A percentile compares a stretch with the other conserved stretches of the same genome.
Conservation (phyloP, 805 yeast species). For the Zygoascus bituminiphila region DNA sequence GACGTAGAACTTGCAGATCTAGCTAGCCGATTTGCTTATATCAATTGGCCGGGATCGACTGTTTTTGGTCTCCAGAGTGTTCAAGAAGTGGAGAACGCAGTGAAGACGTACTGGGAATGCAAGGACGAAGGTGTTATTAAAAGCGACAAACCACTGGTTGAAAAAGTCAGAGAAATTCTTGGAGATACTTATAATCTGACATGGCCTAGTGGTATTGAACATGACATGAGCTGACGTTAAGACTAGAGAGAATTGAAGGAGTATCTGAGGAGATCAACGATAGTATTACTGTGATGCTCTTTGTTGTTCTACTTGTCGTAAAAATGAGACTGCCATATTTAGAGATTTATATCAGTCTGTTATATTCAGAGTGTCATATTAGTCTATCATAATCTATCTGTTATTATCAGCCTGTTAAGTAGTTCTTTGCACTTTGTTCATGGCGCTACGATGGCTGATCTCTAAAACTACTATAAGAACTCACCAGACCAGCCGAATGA, state of each 20-base stretch:
- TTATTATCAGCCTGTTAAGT: too few species aligned
- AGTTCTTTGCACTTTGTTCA: too few species aligned
- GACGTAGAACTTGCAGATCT: slow-evolving; percentile 69
- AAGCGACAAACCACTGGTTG: slow-evolving; percentile 38
- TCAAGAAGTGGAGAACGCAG: slow-evolving; percentile 56
- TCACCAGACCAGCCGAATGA: too few species aligned
- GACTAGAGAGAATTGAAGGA: too few species aligned
- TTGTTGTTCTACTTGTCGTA: not conserved
- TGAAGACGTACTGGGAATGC: slow-evolving; percentile 47
- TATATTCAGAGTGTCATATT: too few species aligned
- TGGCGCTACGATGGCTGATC: too few species aligned
- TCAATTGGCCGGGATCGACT: slow-evolving; percentile 56
- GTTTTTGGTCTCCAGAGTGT: slow-evolving; percentile 71
- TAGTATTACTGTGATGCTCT: not conserved
- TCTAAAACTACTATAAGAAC: too few species aligned
- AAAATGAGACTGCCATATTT: not conserved
- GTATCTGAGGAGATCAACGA: not conserved
- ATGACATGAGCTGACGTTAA: too few species aligned
- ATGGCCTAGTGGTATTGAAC: slow-evolving; percentile 49
- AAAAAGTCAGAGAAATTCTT: slow-evolving; percentile 35
- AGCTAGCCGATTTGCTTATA: slow-evolving; percentile 68
- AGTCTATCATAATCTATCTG: too few species aligned
- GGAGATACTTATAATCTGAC: slow-evolving; percentile 54
- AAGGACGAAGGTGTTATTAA: slow-evolving; percentile 29
- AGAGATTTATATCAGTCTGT: too few species aligned